Evolutionary conservation across 179 eudicot species (phyloP).

Genomic region (Silene vulgaris): DNA sequence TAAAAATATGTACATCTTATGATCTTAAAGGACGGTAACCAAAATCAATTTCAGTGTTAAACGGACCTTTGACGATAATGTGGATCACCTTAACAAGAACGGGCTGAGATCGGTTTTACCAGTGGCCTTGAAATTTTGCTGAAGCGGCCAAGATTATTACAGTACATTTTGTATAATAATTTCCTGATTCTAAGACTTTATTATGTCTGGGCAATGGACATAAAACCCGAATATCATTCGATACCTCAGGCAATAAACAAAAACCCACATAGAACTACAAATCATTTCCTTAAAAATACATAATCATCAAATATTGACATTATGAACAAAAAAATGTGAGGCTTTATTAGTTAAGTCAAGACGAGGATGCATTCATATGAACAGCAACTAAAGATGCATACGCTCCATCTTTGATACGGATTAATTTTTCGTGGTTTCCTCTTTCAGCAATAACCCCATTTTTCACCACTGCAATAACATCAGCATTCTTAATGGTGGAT

Average conservation of each 20-base stretch:
- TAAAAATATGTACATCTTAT: too few relatives aligned
- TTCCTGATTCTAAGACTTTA: not conserved
- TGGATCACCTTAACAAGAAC: not conserved
- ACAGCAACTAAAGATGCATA: constrained; percentile 31
- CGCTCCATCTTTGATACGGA: constrained; percentile 22
- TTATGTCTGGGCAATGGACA: not conserved
- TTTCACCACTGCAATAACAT: constrained; percentile 27
- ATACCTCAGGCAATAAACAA: not conserved
- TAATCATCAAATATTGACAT: not conserved
- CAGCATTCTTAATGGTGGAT: constrained; percentile 24
- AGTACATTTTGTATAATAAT: too few relatives aligned
- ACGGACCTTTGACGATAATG: too few relatives aligned
- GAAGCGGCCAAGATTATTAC: too few relatives aligned
- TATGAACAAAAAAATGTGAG: not conserved
- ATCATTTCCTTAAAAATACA: not conserved
- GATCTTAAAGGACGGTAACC: too few relatives aligned
- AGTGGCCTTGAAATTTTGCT: not conserved
- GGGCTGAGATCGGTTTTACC: not conserved
- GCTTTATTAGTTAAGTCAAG: not conserved
- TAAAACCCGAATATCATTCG: not conserved
- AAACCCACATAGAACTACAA: not conserved
- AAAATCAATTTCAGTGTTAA: too few relatives aligned
- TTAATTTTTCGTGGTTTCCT: constrained; percentile 28
- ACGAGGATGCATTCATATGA: constrained; percentile 21
- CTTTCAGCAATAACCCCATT: constrained; percentile 29